Evolutionary conservation across 2,329 filamentous ascomycete genomes (phyloP).

Genomic region (Neoscytalidium dimidiatum): DNA sequence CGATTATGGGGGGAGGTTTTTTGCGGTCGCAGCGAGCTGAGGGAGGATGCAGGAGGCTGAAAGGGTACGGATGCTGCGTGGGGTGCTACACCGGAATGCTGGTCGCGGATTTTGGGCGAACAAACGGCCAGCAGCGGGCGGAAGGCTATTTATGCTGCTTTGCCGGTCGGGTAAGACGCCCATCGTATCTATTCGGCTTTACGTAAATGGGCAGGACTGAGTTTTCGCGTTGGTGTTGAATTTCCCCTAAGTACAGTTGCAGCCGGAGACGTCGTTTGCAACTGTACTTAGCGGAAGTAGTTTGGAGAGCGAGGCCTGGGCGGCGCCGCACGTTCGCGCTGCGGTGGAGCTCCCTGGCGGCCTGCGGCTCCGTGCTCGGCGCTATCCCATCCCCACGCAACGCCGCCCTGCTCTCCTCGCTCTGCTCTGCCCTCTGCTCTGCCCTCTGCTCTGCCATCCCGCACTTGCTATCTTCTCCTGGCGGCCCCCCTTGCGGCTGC

Average conservation of each 20-base stretch:
- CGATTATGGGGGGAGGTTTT: neutral
- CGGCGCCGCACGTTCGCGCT: neutral
- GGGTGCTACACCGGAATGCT: neutral
- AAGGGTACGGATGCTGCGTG: neutral
- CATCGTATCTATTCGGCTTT: constrained; percentile 19
- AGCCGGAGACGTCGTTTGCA: constrained; percentile 5
- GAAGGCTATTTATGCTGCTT: constrained; percentile 15
- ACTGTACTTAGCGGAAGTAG: constrained; percentile 19
- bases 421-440: neutral
- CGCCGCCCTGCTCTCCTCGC: neutral
- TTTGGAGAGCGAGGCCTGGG: constrained; percentile 4
- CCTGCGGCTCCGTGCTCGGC: constrained; percentile 12
- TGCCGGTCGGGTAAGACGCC: neutral
- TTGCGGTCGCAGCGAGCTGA: neutral
- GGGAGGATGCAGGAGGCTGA: neutral
- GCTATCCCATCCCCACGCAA: constrained; percentile 10
- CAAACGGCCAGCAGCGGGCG: neutral
- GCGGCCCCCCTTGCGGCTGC: neutral
- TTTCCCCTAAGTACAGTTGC: constrained; percentile 15
- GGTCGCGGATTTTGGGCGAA: neutral
- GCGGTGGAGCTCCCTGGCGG: constrained; percentile 4
- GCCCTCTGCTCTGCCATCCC: neutral
- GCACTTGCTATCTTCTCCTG: neutral
- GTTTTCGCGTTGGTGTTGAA: constrained; percentile 20
- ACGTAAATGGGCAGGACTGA: constrained; percentile 19